Conservation (phyloP, 75 land plant species). For the Picea glauca region DNA sequence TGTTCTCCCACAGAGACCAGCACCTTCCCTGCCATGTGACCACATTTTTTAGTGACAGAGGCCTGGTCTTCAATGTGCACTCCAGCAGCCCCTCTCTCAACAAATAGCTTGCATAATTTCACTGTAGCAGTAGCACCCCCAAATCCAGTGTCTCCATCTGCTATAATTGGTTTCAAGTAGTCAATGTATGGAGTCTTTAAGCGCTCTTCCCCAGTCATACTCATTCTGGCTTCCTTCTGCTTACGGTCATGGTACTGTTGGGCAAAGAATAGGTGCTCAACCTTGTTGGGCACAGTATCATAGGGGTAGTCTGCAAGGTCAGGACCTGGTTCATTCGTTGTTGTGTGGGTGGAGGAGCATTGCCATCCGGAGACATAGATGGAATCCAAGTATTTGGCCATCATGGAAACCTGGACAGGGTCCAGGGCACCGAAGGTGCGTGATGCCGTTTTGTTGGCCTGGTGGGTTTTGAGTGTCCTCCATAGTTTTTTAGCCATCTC, state of each 20-base stretch:
- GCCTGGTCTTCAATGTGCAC: slow-evolving; percentile 82
- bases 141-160: slow-evolving; percentile 92
- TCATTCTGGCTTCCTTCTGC: slow-evolving; percentile 76
- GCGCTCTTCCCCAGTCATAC: slow-evolving; percentile 55
- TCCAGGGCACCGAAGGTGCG: slow-evolving; percentile 88
- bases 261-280: slow-evolving; percentile 89
- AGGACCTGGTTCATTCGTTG: slow-evolving; percentile 90
- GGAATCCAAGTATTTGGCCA: slow-evolving; percentile 86
- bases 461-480: slow-evolving; percentile 74
- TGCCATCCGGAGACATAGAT: slow-evolving; percentile 88
- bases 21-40: slow-evolving; percentile 97
- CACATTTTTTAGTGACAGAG: slow-evolving; percentile 70
- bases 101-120: slow-evolving; percentile 90
- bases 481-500: slow-evolving; percentile 88
- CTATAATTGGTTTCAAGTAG: slow-evolving; percentile 78
- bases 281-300: slow-evolving; percentile 96
- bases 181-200: slow-evolving; percentile 70
- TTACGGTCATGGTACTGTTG: slow-evolving; percentile 90
- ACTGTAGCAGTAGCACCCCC: slow-evolving; percentile 93
- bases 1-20: slow-evolving; percentile 75
- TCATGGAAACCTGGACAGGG: slow-evolving; percentile 92
- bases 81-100: slow-evolving; percentile 92
- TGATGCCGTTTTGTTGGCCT: slow-evolving; percentile 73
- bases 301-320: slow-evolving; percentile 96
- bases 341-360: slow-evolving; percentile 87